Base-by-base conservation (phyloP, 2,329 filamentous ascomycete genomes). In the Venturia pyrina region DNA sequence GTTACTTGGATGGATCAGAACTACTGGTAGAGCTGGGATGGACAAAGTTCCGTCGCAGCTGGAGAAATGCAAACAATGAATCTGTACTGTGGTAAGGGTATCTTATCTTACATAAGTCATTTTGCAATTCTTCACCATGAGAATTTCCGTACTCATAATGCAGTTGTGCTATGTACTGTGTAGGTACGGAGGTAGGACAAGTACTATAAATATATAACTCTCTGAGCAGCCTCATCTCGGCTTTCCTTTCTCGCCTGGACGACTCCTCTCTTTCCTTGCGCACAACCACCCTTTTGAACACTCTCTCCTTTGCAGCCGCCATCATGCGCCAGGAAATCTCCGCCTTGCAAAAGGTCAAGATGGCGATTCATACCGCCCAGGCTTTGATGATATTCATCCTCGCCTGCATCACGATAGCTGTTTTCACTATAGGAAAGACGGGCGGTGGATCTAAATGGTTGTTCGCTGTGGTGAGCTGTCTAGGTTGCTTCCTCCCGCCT, bases 371-470 rank as follows among this genome's bases (percentile, higher is more conserved):
- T 73, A 78, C 77, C 56, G 71, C 79, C 60, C 85, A 87, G 71
- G 79, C 73, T 13, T 73, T 85, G 53, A 74, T 85, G 67, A 82
- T 86, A 68, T 86, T 87, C 73, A 73, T 87, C 37, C 82, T 79
- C 56, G 83, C 80, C 77, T 83, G 80, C 65, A 75, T 87, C 62
- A 83, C 83, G 13, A 81, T 87, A 66, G 82, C 83, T 4, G 79
- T 87, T 17, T 79, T 86, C 72, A 84, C 82, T 70, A 75, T 76
- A 41, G 83, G 80, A 56, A 74, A 75, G 3, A 81, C 80, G 65
- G 84, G 84, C 70, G 82, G 83, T 10, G 77, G 82, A 60, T 80
- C 82, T 24, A 81, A 78, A 61, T 87, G 78, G 73, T 85, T 81
- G 72, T 85, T 86, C 73, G 81, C 80, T 62, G 71, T 87, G 78